A percentile compares a stretch with the other conserved stretches of the same genome.
These are phyloP conservation scores for Agrostemma githago DNA, from an alignment of 148 eudicot species.

Conservation along the genomic window DNA sequence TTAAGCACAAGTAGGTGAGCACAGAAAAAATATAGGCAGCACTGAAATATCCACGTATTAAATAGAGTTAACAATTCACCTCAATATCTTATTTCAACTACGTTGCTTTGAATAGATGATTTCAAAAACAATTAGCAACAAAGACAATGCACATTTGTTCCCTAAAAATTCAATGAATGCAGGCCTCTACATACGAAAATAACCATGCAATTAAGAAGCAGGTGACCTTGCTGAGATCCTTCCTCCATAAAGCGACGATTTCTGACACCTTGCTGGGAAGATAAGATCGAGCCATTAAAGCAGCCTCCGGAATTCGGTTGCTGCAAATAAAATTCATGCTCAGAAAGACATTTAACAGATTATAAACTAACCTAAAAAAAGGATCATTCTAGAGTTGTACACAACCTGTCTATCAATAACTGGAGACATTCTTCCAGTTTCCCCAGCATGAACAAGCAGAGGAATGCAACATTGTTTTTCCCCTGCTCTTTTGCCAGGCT, in stretches of 20 bases:
- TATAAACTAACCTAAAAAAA: neutral
- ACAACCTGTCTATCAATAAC: conserved; percentile 83
- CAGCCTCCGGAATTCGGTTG: conserved; percentile 97
- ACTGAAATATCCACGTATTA: neutral
- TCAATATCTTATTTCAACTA: neutral
- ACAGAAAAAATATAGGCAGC: neutral
- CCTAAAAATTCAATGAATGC: neutral
- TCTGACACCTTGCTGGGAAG: conserved; percentile 96
- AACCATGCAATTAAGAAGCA: conserved; percentile 13
- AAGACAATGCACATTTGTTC: neutral
- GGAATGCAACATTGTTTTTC: conserved; percentile 90
- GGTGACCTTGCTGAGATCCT: conserved; percentile 80
- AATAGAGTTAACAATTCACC: neutral
- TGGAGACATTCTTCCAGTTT: conserved; percentile 91
- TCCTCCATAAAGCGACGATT: conserved; percentile 87
- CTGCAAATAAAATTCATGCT: conserved; percentile 39
- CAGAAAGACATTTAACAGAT: neutral
- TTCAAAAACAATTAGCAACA: neutral
- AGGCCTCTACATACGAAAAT: conserved; percentile 5
- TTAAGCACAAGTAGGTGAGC: neutral
- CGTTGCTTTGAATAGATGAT: too few relatives aligned
- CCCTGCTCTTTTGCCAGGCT: conserved; percentile 75
- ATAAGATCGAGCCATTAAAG: conserved; percentile 93
- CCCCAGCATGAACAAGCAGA: conserved; percentile 82
- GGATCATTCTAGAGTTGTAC: conserved; percentile 3